phyloP scores from a whole-genome alignment of 2,329 filamentous ascomycete species.

The Talaromyces sp. region DNA sequence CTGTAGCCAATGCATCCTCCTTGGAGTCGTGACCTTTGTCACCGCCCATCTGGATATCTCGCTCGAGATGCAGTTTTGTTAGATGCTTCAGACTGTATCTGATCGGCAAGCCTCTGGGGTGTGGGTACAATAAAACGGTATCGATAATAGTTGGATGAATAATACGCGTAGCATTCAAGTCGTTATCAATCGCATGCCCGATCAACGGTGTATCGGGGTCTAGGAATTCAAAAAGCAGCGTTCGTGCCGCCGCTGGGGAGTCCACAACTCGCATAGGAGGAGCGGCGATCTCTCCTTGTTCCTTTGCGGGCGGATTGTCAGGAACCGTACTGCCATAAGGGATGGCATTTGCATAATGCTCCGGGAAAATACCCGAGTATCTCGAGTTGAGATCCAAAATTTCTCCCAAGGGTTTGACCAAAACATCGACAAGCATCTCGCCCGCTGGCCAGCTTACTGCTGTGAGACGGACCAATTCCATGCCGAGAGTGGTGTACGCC shows the following conservation, averaged over 20 bases:
- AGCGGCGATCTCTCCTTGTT: constrained; percentile 20
- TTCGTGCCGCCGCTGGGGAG: constrained; percentile 68
- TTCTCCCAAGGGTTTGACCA: constrained; percentile 78
- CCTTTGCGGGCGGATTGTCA: constrained; percentile 12
- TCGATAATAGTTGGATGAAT: constrained; percentile 83
- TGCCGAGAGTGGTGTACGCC: constrained; percentile 83
- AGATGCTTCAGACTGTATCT: constrained; percentile 74
- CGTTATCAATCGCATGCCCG: constrained; percentile 92
- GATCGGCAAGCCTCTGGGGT: constrained; percentile 68
- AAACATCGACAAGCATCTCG: constrained; percentile 69
- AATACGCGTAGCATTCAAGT: constrained; percentile 78
- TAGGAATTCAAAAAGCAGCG: constrained; percentile 70
- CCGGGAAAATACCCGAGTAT: constrained; percentile 78
- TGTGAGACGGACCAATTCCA: constrained; percentile 87
- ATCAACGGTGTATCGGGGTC: constrained; percentile 75
- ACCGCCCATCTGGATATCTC: constrained; percentile 71
- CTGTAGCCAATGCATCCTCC: constrained; percentile 85
- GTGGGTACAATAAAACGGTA: constrained; percentile 78
- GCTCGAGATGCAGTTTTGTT: constrained; percentile 62
- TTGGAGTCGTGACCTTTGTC: constrained; percentile 76
- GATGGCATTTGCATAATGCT: constrained; percentile 67
- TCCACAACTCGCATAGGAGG: constrained; percentile 65
- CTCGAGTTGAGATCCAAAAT: constrained; percentile 87
- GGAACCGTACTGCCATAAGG: constrained; percentile 42
- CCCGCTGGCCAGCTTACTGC: constrained; percentile 81